Evolutionary conservation across 495 filamentous ascomycete genomes (phyloP), one percentile per base, ranked within the genome.

Genomic region (Penicillium cosmopolitanum): DNA sequence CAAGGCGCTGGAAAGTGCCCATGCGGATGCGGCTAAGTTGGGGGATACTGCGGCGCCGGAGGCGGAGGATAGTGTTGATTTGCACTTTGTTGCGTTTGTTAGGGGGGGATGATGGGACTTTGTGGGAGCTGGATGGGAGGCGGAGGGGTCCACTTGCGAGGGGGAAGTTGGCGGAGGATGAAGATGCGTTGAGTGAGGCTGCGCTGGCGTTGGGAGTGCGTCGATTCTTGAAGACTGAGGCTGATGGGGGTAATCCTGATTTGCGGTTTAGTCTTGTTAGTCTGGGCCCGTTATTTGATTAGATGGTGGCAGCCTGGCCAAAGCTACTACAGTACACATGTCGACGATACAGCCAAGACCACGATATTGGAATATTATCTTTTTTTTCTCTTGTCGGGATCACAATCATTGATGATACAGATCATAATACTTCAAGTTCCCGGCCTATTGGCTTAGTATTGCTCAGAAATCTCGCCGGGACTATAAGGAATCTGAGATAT

Each of bases 61-160:
- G 65, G 88, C 88, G 9, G 78, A 81, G 58, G 87, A 87, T 67
- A 80, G 85, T 69, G 82, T 91, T 23, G 88, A 91, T 66, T 71
- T 89, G 68, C 92, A 96, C 71, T 96, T 92, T 76, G 90, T 96
- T 60, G 87, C 85, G 58, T 96, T 96, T 78, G 90, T 94, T 6
- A 91, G 89, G 77, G 84, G 83, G 83, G 1, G 73, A 67, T n/a
- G 83, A 87, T 68, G 86, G 86, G 46, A 80, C 80, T 60, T 68
- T 96, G 60, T 96, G 93, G 87, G 93, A 96, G 81, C 75, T 97
- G 59, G 91, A 96, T 78, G 92, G 93, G 9, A 66, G 87, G 36
- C 73, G 89, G 68, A 91, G 88, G 77, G 87, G 89, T 12, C 87
- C 88, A 47, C 68, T 91, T 60, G 75, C 82, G 59, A 76, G 88